Evolutionary conservation across 805 yeast species (phyloP), one percentile per base, ranked within the genome.

Genomic region (Wickerhamomyces rabaulensis): DNA sequence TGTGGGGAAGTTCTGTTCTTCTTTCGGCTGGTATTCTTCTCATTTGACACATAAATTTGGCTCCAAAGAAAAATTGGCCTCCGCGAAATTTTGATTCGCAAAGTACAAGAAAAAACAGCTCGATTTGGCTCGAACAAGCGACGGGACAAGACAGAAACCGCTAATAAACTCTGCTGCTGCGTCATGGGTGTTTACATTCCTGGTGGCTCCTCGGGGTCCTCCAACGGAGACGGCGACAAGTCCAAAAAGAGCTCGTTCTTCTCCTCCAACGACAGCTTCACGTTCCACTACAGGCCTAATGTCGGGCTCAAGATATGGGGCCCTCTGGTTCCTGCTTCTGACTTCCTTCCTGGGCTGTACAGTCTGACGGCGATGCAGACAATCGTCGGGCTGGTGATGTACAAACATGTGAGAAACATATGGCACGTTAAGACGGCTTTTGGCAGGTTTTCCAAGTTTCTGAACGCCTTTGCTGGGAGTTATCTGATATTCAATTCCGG

Each of bases 301-400:
- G 59, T 80, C 20, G 88, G 87, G 0, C 67, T 83, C 44, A 66
- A 68, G 51, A 54, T 80, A 29, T 80, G 87, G 82, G 87, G 90
- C 1, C 89, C 89, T 0, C 60, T 84, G 20, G 83, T 80, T 1
- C 92, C 92, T 2, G 86, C 90, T 1, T 74, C 84, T 9, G 91
- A 84, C 52, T 79, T 82, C 58, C 59, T 66, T 27, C 62, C 70
- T 3, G 87, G 85, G 1, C 58, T 84, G 2, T 75, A 74, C 55
- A 55, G 76, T 0, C 60, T 82, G 42, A 69, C 80, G 2, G 78
- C 77, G 0, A 47, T 76, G 2, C 91, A 84, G 57, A 61, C 80
- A 20, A 63, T 69, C 1, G 45, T 74, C n/a, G 87, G 86, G 4
- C 41, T 72, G 17, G 26, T 55, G 19, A 55, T 66, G 59, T 56